Conservation (phyloP, 1,284 basidiomycete species). For the Ustilago vetiveriae region DNA sequence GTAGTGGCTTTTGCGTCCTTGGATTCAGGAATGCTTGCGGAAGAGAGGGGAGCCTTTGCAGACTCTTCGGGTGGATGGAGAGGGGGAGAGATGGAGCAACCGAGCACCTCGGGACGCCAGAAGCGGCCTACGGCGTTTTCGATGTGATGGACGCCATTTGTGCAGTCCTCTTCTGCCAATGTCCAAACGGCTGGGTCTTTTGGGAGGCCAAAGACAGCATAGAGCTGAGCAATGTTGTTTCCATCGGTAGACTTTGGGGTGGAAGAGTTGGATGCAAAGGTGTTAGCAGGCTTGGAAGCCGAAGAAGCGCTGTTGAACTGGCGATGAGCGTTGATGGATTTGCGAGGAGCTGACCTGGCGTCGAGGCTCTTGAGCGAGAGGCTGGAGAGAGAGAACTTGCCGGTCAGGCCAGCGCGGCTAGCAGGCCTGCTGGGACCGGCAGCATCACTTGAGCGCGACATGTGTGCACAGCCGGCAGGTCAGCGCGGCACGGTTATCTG, state of each 20-base stretch:
- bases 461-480: slow-evolving; percentile 1
- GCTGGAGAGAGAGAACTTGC: slow-evolving; percentile 47
- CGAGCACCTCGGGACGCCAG: slow-evolving; percentile 87
- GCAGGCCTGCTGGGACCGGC: slow-evolving; percentile 28
- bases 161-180: slow-evolving; percentile 85
- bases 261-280: slow-evolving; percentile 26
- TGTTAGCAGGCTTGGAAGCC: slow-evolving; percentile 6
- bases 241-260: slow-evolving; percentile 44
- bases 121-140: slow-evolving; percentile 88
- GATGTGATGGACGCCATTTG: slow-evolving; percentile 81
- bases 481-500: no score
- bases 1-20: slow-evolving; percentile 31
- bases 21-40: slow-evolving; percentile 13
- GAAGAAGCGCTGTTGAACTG: slow-evolving; percentile 27
- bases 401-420: slow-evolving; percentile 23
- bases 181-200: slow-evolving; percentile 76
- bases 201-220: slow-evolving; percentile 70
- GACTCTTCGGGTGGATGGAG: slow-evolving; percentile 27
- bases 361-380: slow-evolving; percentile 37
- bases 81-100: slow-evolving; percentile 69
- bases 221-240: slow-evolving; percentile 69
- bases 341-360: slow-evolving; percentile 18
- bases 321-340: slow-evolving; percentile 20
- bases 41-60: slow-evolving; percentile 20
- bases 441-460: slow-evolving; percentile 8